Evolutionary conservation across 2,329 filamentous ascomycete genomes (phyloP).

Genomic region (Dactylella cylindrospora): DNA sequence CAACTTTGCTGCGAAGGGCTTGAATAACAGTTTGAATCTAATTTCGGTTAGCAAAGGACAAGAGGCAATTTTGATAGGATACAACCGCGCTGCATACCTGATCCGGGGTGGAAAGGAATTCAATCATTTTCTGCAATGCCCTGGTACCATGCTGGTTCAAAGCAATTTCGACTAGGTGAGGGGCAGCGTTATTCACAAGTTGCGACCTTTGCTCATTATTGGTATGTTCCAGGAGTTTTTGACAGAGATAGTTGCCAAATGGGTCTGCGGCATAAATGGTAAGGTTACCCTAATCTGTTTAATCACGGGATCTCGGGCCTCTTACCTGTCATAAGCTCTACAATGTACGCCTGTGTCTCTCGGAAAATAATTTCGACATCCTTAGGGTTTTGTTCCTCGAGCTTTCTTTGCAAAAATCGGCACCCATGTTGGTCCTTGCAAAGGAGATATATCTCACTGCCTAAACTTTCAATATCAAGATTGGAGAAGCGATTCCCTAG

Average conservation of each 20-base stretch:
- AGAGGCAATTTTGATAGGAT: background rate
- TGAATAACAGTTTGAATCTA: slow-evolving; percentile 78
- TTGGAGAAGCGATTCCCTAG: slow-evolving; percentile 73
- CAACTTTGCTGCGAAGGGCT: slow-evolving; percentile 78
- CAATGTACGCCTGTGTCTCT: slow-evolving; percentile 89
- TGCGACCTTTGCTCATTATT: slow-evolving; percentile 92
- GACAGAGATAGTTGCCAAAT: slow-evolving; percentile 98
- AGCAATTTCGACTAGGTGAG: slow-evolving; percentile 87
- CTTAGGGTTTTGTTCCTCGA: slow-evolving; percentile 82
- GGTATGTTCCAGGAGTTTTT: slow-evolving; percentile 94
- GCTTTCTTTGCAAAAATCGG: slow-evolving; percentile 92
- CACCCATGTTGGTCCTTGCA: slow-evolving; percentile 99
- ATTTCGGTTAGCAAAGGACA: slow-evolving; percentile 10
- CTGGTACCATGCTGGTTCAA: slow-evolving; percentile 96
- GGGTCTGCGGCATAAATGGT: slow-evolving; percentile 62
- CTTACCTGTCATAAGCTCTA: slow-evolving; percentile 86
- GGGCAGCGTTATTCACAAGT: slow-evolving; percentile 84
- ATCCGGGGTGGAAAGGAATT: slow-evolving; percentile 81
- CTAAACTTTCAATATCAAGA: slow-evolving; percentile 75
- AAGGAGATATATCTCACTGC: slow-evolving; percentile 79
- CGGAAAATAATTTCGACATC: slow-evolving; percentile 90
- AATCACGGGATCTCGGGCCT: slow-evolving; percentile 1
- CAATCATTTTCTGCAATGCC: slow-evolving; percentile 98
- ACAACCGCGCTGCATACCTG: slow-evolving; percentile 58
- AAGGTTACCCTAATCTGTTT: background rate